Evolutionary conservation across 169 alveolate genomes (phyloP), one percentile per base, ranked within the genome.

Genomic region (Eimeria sp.): DNA sequence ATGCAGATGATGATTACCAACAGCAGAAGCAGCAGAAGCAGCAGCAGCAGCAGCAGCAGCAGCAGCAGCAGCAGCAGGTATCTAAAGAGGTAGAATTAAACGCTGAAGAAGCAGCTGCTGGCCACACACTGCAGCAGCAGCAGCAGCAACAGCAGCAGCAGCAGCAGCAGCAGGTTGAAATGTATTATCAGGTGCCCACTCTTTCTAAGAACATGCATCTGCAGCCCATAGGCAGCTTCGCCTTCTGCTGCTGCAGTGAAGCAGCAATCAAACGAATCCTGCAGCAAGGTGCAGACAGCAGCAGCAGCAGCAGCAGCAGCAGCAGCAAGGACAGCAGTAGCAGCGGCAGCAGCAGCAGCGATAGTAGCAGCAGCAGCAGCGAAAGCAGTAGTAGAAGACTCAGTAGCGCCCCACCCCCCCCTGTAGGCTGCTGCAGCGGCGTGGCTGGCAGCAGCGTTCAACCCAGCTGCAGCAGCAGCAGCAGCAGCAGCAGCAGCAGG

Each of bases 301-400:
- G 90, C 76, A 82, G 90, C 90, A 46, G 68, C 64, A 78, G 25
- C 88, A 78, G 88, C 88, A 78, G 66, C 88, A 78, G 88, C 88
- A 40, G 49, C 68, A 78, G 88, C 88, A 78, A 13, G 66, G 46
- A 66, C 88, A 46, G 46, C 64, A 49, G 30, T 43, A 78, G 88
- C 88, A 78, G 64, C 68, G 46, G 58, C 30, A 82, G 90, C 90
- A 33, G 49, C 58, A 82, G 90, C 90, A 54, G 90, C 74, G n/a
- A n/a, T n/a, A 77, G 76, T 40, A 64, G 74, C 74, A 64, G 13
- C 74, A 64, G 27, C 68, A 10, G 68, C 16, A 27, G 13, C 33
- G 40, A 64, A 33, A 18, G 27, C 40, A 6, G 40, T 25, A 13
- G 13, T 4, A 40, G 40, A 33, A 27, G 74, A 10, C 4, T 33